Conservation (phyloP, 805 yeast species). For the Cyberlindnera saturnus region DNA sequence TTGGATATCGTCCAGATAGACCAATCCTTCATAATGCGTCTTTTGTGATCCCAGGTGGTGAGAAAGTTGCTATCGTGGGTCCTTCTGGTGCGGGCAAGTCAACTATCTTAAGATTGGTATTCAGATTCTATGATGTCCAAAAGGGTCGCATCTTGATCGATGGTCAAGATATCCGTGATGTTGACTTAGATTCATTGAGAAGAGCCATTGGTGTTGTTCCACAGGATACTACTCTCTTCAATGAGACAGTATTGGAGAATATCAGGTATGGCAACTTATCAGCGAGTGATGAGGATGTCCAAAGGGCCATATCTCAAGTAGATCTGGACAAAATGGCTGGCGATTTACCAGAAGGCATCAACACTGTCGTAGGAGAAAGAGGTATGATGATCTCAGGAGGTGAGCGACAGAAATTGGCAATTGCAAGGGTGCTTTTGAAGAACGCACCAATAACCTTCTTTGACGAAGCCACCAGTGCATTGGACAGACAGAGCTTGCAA, state of each 20-base stretch:
- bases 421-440: slow-evolving; percentile 84
- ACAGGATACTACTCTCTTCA: slow-evolving; percentile 94
- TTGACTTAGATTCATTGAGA: slow-evolving; percentile 72
- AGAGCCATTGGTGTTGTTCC: slow-evolving; percentile 86
- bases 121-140: slow-evolving; percentile 82
- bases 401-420: slow-evolving; percentile 92
- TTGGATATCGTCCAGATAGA: slow-evolving; percentile 86
- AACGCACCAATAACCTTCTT: slow-evolving; percentile 86
- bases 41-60: slow-evolving; percentile 85
- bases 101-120: slow-evolving; percentile 74
- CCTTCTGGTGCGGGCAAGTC: slow-evolving; percentile 97
- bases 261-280: slow-evolving; percentile 76
- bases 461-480: slow-evolving; percentile 95
- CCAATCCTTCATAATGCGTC: slow-evolving; percentile 77
- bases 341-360: slow-evolving; percentile 76
- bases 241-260: slow-evolving; percentile 83
- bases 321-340: slow-evolving; percentile 56
- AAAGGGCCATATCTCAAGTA: slow-evolving; percentile 58
- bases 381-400: slow-evolving; percentile 99
- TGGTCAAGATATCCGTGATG: slow-evolving; percentile 78
- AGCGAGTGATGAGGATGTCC: slow-evolving; percentile 70
- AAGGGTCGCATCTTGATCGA: slow-evolving; percentile 77
- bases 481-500: slow-evolving; percentile 82
- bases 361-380: slow-evolving; percentile 93
- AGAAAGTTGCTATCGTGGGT: slow-evolving; percentile 93